Evolutionary conservation across 345 rosid genomes (phyloP).

Genomic region (Anacardium occidentale): DNA sequence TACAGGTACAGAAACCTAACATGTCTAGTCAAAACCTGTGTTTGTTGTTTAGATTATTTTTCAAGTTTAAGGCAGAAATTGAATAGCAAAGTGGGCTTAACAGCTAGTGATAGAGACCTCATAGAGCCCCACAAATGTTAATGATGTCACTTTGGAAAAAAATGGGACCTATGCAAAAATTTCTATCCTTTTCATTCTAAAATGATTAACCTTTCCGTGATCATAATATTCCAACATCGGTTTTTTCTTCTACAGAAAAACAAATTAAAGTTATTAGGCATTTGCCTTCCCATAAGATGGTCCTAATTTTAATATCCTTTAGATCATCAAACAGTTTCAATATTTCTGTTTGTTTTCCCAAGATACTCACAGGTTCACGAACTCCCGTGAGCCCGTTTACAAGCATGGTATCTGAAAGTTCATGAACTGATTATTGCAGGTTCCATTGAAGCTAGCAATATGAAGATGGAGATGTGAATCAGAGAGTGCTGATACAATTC

Average conservation of each 20-base stretch:
- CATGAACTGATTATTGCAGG: slow-evolving; percentile 39
- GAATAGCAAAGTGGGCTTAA: slow-evolving; percentile 32
- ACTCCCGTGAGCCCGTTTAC: background rate
- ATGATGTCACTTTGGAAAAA: slow-evolving; percentile 32
- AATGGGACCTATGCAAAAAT: slow-evolving; percentile 26
- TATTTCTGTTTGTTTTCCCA: background rate
- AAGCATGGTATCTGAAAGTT: slow-evolving; percentile 8
- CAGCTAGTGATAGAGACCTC: slow-evolving; percentile 30
- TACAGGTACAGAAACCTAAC: slow-evolving; percentile 41
- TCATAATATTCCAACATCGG: slow-evolving; percentile 1
- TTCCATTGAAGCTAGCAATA: slow-evolving; percentile 39
- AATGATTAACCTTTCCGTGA: slow-evolving; percentile 25
- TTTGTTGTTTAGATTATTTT: slow-evolving; percentile 23
- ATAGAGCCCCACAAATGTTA: slow-evolving; percentile 37
- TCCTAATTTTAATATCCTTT: background rate
- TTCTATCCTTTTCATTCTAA: slow-evolving; percentile 18
- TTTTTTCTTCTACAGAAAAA: slow-evolving; percentile 15
- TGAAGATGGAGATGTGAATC: slow-evolving; percentile 64
- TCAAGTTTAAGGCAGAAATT: slow-evolving; percentile 20
- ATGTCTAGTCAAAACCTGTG: slow-evolving; percentile 22
- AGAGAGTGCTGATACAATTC: slow-evolving; percentile 18
- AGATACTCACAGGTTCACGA: background rate
- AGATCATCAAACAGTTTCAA: background rate
- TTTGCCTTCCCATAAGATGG: background rate
- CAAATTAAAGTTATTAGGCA: slow-evolving; percentile 9